phyloP scores from a whole-genome alignment of 2,329 filamentous ascomycete genomes.

The Sordariomycetes sp. region DNA sequence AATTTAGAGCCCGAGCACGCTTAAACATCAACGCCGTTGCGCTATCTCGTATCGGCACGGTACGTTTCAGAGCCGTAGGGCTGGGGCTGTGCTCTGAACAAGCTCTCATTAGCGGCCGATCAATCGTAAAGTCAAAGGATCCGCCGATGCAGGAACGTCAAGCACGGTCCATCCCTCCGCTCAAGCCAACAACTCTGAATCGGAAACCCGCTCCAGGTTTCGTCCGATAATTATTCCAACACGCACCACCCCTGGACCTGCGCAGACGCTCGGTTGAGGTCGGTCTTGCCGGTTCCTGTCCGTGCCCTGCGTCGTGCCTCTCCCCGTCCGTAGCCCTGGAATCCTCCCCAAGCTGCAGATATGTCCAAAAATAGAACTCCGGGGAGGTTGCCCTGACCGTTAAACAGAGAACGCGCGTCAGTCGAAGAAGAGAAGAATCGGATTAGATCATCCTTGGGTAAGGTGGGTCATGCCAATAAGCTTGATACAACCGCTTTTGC shows the following conservation, averaged over 20 bases:
- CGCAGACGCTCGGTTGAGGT: neutral
- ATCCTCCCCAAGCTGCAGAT: neutral
- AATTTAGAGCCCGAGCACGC: too few species aligned
- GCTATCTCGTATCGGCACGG: neutral
- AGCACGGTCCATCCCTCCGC: too few species aligned
- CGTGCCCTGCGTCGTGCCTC: neutral
- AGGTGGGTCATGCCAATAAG: neutral
- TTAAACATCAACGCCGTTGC: neutral
- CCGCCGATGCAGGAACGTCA: too few species aligned
- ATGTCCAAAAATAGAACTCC: neutral
- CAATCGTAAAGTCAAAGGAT: too few species aligned
- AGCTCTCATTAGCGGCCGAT: too few species aligned
- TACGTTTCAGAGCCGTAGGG: neutral
- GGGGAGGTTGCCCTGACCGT: neutral
- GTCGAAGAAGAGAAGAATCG: neutral
- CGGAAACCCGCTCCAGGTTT: neutral
- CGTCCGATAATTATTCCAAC: neutral
- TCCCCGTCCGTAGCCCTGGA: neutral
- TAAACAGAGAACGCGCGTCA: neutral
- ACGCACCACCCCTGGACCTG: neutral
- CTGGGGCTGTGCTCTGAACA: neutral
- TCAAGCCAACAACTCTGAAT: neutral
- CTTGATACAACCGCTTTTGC: neutral
- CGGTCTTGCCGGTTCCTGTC: neutral
- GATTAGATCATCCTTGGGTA: neutral